phyloP scores from a whole-genome alignment of 805 yeast species.

The Yarrowia phangngaensis region DNA sequence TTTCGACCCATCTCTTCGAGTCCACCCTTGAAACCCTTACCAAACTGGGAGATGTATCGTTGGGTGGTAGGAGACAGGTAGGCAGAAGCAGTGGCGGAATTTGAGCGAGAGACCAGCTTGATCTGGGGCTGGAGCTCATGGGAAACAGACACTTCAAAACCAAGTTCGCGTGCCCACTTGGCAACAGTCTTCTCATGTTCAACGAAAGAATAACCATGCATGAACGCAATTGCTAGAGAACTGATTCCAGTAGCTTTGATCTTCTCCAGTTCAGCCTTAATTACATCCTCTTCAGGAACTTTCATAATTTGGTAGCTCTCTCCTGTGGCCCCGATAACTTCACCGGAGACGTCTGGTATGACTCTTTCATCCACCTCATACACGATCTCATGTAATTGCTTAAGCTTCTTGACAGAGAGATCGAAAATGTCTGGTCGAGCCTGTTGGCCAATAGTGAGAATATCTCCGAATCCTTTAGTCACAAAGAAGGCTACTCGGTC shows the following conservation, averaged over 20 bases:
- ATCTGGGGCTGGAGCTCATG: constrained; percentile 74
- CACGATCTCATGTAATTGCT: constrained; percentile 67
- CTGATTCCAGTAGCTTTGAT: constrained; percentile 57
- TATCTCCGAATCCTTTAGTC: constrained; percentile 84
- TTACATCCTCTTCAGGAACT: constrained; percentile 47
- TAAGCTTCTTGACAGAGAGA: constrained; percentile 66
- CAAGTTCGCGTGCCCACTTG: constrained; percentile 56
- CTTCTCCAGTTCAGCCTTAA: constrained; percentile 44
- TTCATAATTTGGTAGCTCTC: constrained; percentile 59
- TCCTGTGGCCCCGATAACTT: constrained; percentile 57
- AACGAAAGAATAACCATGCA: constrained; percentile 72
- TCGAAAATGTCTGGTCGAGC: constrained; percentile 88
- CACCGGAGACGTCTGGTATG: constrained; percentile 43
- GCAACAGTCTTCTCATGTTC: constrained; percentile 63
- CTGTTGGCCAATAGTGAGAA: constrained; percentile 81
- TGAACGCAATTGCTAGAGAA: constrained; percentile 66
- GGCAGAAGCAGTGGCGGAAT: constrained; percentile 77
- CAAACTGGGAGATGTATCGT: constrained; percentile 58
- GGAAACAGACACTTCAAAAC: constrained; percentile 71
- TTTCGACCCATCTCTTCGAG: constrained; percentile 41
- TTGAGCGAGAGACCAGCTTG: constrained; percentile 68
- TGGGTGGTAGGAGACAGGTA: constrained; percentile 76
- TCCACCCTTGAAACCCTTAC: constrained; percentile 56
- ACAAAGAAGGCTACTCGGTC: constrained; percentile 81
- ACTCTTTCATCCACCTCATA: constrained; percentile 88